Base-by-base conservation (phyloP, 352 stramenopile species). In the Globisporangium uncinulatum region DNA sequence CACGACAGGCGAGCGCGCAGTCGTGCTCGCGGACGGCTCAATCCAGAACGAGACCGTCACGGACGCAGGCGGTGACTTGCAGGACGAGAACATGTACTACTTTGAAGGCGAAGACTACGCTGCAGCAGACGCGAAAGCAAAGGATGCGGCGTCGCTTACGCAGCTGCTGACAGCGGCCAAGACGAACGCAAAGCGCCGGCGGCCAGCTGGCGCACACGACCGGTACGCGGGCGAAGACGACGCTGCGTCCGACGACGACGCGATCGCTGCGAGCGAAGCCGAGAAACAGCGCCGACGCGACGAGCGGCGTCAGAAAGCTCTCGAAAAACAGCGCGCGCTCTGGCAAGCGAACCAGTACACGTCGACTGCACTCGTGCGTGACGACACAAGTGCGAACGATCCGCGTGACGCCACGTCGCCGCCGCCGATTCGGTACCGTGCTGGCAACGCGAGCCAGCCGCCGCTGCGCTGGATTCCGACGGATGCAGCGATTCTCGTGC, bases 11-110 rank as follows among this genome's bases (percentile, higher is more conserved):
- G 34, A 63, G 34, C 52, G 36, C 3, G 13, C 42, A 8, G 17
- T 49, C 34, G 31, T 41, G 21, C 58, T 70, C 32, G 55, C 44
- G 2, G 47, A 65, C 15, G 63, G 65, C 41, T 79, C 45, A 34
- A 67, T 84, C 29, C 62, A 70, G 54, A 79, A 57, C 48, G 76
- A 89, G 29, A 67, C 73, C 8, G 53, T 89, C 20, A 69, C 78
- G 5, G 71, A 80, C 31, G 73, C 72, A 0, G 77, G 72, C 48
- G 76, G 76, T 9, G 77, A 87, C 54, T 76, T 89, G 24, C 66
- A 59, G 6, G 82, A 88, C 47, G 82, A 89, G 31, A 89, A 90
- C 43, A 92, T 92, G 76, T 89, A 92, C 64, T 90, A 88, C 51
- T 92, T 89, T 62, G 79, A 92, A 51, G 82, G 82, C 21, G 72